Conservation (phyloP, 148 eudicot genomes). For the Chenopodium quinoa region DNA sequence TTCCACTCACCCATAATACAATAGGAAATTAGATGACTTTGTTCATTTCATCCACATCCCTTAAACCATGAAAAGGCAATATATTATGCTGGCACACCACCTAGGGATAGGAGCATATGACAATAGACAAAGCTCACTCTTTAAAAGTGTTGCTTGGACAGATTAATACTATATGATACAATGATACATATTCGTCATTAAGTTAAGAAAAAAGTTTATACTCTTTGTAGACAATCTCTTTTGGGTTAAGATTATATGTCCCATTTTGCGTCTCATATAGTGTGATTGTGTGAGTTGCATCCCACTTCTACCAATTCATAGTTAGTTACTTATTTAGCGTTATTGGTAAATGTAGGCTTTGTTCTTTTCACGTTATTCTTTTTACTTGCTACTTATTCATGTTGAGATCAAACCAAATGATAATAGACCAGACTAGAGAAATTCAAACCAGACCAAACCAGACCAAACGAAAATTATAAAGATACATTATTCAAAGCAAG, state of each 20-base stretch:
- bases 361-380: no score
- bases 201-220: not conserved
- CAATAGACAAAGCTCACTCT: not conserved
- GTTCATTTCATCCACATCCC: constrained; percentile 6
- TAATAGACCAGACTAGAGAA: no score
- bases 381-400: no score
- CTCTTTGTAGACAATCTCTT: not conserved
- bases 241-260: not conserved
- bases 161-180: not conserved
- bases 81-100: not conserved
- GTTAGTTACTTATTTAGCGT: not conserved
- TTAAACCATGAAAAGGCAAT: not conserved
- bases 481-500: no score
- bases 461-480: no score
- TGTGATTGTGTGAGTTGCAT: not conserved
- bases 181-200: not conserved
- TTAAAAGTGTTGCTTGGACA: not conserved
- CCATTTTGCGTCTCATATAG: not conserved
- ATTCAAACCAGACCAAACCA: no score
- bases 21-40: constrained; percentile 3
- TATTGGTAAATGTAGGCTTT: not conserved
- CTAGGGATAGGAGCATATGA: not conserved
- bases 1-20: constrained; percentile 12
- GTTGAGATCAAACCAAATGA: no score
- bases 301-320: not conserved